phyloP scores from a whole-genome alignment of 169 alveolate species.

The Plasmodium yoelii region DNA sequence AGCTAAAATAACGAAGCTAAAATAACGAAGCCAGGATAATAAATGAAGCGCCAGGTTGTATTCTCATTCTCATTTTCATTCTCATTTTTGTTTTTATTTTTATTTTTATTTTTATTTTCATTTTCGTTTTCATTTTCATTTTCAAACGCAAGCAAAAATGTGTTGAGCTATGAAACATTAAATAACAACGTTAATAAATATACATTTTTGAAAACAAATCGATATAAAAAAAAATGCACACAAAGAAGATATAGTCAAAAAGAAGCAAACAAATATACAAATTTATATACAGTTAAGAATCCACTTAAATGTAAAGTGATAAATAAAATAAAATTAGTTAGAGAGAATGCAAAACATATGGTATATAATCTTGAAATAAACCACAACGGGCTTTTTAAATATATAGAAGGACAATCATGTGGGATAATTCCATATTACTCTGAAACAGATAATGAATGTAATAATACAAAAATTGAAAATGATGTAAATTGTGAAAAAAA shows the following conservation, averaged over 20 bases:
- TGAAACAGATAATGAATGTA: not conserved
- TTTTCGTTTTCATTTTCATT: too few relatives aligned
- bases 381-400: constrained; percentile 74
- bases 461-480: not conserved
- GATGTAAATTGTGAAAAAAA: not conserved
- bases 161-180: not conserved
- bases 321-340: constrained; percentile 70
- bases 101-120: too few relatives aligned
- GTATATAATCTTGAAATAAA: constrained; percentile 80
- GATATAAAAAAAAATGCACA: constrained; percentile 12
- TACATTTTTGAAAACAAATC: not conserved
- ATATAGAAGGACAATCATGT: constrained; percentile 82
- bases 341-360: constrained; percentile 71
- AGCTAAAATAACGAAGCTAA: too few relatives aligned
- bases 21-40: too few relatives aligned
- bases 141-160: not conserved
- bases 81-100: too few relatives aligned
- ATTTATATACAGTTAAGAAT: constrained; percentile 74
- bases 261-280: constrained; percentile 14
- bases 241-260: not conserved
- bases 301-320: constrained; percentile 80
- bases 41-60: too few relatives aligned
- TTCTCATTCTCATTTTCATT: too few relatives aligned
- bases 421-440: constrained; percentile 83
- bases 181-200: not conserved